phyloP scores from a whole-genome alignment of 2,329 filamentous ascomycete species.

The Aphanocladium album region DNA sequence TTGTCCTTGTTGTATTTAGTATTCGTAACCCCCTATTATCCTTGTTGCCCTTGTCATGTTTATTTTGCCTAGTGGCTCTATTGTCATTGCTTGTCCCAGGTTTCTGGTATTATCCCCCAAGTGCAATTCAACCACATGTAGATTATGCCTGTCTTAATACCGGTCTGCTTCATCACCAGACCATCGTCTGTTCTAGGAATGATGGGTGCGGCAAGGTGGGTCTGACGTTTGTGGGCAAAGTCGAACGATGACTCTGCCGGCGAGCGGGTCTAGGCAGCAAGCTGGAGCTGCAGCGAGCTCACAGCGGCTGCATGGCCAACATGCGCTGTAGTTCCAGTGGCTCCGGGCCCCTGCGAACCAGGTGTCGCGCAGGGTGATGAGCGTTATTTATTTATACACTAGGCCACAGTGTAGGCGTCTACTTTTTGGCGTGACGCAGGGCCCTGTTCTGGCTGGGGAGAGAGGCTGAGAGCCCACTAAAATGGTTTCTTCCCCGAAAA shows the following conservation, averaged over 20 bases:
- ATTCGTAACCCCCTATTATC: background rate
- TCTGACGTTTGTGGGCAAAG: background rate
- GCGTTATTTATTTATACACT: no score
- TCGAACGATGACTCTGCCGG: conserved; percentile 9
- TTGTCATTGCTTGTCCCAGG: no score
- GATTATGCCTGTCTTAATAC: no score
- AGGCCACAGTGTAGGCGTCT: no score
- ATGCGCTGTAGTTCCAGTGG: background rate
- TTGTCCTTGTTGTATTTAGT: background rate
- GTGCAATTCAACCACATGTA: no score
- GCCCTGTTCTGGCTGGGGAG: no score
- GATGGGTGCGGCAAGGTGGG: background rate
- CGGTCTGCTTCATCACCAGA: no score
- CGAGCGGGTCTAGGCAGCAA: conserved; percentile 5
- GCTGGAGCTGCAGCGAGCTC: background rate
- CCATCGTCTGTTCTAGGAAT: background rate
- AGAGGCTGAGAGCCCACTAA: no score
- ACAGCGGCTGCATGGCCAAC: background rate
- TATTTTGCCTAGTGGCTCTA: background rate
- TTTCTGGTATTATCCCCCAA: no score
- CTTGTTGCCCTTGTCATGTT: background rate
- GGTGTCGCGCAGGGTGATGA: no score
- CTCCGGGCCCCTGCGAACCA: background rate
- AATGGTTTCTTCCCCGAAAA: no score
- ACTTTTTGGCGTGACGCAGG: no score